Conservation (phyloP, 1,284 basidiomycete species). For the Cutaneotrichosporon spelunceum region DNA sequence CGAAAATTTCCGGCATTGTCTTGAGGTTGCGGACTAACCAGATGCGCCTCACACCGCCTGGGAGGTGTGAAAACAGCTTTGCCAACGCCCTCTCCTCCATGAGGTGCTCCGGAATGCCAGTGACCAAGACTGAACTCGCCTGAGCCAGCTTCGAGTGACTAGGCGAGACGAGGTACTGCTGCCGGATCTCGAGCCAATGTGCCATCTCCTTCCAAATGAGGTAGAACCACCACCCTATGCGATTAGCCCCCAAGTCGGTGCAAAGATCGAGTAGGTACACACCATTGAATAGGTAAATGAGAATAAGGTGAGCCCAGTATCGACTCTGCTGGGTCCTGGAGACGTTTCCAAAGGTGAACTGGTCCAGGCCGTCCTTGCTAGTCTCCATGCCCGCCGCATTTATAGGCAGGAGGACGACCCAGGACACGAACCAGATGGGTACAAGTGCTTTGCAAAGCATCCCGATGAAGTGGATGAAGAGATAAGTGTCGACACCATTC, state of each 20-base stretch:
- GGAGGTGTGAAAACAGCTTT: conserved; percentile 65
- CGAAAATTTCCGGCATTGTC: conserved; percentile 63
- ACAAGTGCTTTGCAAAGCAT: conserved; percentile 65
- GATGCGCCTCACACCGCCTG: conserved; percentile 70
- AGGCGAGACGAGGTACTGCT: conserved; percentile 64
- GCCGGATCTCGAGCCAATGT: conserved; percentile 64
- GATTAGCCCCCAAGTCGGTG: background rate
- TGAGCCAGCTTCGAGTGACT: conserved; percentile 64
- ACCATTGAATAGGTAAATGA: conserved; percentile 54
- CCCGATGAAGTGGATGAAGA: conserved; percentile 66
- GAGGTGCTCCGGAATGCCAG: conserved; percentile 64
- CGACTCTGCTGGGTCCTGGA: conserved; percentile 39
- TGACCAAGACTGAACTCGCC: conserved; percentile 73
- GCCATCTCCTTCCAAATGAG: conserved; percentile 65
- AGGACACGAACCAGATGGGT: conserved; percentile 62
- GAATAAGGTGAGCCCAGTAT: conserved; percentile 54
- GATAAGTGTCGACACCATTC: conserved; percentile 63
- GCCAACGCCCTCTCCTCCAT: conserved; percentile 62
- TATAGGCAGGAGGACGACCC: conserved; percentile 61
- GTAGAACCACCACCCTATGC: conserved; percentile 64
- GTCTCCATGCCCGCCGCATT: conserved; percentile 56
- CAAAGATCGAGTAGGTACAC: conserved; percentile 22
- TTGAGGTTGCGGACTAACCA: conserved; percentile 67
- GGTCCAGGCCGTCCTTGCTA: conserved; percentile 53
- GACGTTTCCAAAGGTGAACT: conserved; percentile 58